Conservation (phyloP, 1,284 basidiomycete species). For the Ustilago loliicola region DNA sequence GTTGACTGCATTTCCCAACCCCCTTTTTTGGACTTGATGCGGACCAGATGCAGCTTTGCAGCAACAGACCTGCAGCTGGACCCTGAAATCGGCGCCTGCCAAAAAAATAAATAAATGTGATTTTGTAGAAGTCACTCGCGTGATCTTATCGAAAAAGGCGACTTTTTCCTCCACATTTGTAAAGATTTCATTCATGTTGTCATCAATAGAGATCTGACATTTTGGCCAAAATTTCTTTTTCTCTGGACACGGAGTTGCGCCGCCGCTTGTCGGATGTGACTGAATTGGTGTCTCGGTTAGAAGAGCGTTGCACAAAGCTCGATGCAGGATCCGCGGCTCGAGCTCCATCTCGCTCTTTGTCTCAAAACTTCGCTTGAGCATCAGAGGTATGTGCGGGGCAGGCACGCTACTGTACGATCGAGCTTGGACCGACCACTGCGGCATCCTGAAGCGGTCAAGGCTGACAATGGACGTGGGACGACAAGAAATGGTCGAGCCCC, state of each 20-base stretch:
- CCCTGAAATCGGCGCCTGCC: slow-evolving; percentile 6
- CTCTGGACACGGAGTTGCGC: no score
- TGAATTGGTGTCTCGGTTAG: no score
- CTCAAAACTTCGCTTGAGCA: not conserved
- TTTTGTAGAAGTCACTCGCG: not conserved
- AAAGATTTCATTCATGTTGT: not conserved
- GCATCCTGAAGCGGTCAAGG: no score
- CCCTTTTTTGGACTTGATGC: not conserved
- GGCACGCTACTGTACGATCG: no score
- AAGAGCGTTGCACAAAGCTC: not conserved
- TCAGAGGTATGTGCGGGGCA: no score
- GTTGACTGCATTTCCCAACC: not conserved
- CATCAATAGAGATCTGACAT: not conserved
- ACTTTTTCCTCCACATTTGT: not conserved
- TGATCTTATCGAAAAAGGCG: not conserved
- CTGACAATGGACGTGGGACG: no score
- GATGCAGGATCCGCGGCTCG: not conserved
- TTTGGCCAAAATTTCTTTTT: not conserved
- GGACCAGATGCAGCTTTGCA: not conserved
- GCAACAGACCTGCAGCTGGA: slow-evolving; percentile 14
- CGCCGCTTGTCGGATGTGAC: no score
- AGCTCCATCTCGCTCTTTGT: not conserved
- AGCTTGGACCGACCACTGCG: not conserved
- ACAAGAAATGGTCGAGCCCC: no score
- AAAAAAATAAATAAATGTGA: slow-evolving; percentile 1